These are phyloP conservation scores for Scheffersomyces segobiensis DNA, from an alignment of 1,139 yeast genomes.

Conservation along the genomic window DNA sequence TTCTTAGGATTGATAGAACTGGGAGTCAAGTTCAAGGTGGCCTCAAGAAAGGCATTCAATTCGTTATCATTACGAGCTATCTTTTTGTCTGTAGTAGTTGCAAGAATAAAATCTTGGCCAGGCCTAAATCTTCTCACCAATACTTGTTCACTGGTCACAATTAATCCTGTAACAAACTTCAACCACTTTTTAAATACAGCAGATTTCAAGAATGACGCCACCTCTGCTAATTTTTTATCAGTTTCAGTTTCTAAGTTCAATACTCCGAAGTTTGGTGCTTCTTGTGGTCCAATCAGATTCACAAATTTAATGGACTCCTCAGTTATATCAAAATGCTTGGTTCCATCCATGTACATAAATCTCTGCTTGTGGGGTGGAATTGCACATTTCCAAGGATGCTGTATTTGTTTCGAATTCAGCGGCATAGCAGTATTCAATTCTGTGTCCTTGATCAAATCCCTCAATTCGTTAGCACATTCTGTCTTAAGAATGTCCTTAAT, in stretches of 20 bases:
- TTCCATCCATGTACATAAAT: conserved; percentile 81
- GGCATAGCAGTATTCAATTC: conserved; percentile 68
- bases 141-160: conserved; percentile 65
- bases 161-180: conserved; percentile 59
- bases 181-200: conserved; percentile 72
- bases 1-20: conserved; percentile 53
- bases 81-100: conserved; percentile 66
- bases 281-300: conserved; percentile 47
- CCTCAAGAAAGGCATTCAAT: conserved; percentile 58
- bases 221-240: conserved; percentile 42
- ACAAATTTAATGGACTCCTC: conserved; percentile 27
- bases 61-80: conserved; percentile 39
- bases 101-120: conserved; percentile 90
- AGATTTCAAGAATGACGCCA: conserved; percentile 63
- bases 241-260: conserved; percentile 13
- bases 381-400: conserved; percentile 84
- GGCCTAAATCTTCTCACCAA: conserved; percentile 88
- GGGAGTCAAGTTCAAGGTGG: conserved; percentile 78
- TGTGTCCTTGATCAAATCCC: conserved; percentile 45
- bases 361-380: conserved; percentile 94
- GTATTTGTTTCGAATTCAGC: conserved; percentile 52
- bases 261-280: conserved; percentile 53
- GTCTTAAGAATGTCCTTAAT: conserved; percentile 61
- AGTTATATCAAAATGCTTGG: conserved; percentile 27
- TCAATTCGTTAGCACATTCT: conserved; percentile 51